Evolutionary conservation across 176 grass and related monocot species (phyloP).

Genomic region (Paspalum notatum): DNA sequence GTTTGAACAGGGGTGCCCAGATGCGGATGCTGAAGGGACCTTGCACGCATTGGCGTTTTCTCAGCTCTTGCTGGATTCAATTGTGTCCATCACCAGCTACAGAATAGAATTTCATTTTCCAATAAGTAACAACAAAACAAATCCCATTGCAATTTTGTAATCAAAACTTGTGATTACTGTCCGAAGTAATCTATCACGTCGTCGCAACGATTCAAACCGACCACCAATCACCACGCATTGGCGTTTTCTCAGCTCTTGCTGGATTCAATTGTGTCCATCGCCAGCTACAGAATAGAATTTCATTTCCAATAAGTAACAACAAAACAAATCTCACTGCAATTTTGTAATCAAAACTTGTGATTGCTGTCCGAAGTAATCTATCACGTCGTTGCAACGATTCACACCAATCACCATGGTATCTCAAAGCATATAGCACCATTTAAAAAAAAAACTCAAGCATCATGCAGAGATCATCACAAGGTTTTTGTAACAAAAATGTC

Average conservation of each 20-base stretch:
- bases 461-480: not conserved
- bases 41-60: not conserved
- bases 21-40: not conserved
- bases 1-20: not conserved
- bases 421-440: not conserved
- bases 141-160: not conserved
- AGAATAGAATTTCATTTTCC: not conserved
- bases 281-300: not conserved
- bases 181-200: not conserved
- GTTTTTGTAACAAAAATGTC: too few relatives aligned
- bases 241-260: not conserved
- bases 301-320: not conserved
- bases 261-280: not conserved
- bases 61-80: not conserved
- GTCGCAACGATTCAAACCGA: not conserved
- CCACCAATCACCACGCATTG: not conserved
- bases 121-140: not conserved
- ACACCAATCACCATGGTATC: not conserved
- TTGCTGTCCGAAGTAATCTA: not conserved
- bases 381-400: not conserved
- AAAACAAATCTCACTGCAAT: not conserved
- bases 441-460: not conserved
- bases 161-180: not conserved
- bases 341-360: conserved; percentile 14
- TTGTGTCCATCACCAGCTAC: not conserved